Conservation (phyloP, 306 rosid species). For the Pyrus communis region DNA sequence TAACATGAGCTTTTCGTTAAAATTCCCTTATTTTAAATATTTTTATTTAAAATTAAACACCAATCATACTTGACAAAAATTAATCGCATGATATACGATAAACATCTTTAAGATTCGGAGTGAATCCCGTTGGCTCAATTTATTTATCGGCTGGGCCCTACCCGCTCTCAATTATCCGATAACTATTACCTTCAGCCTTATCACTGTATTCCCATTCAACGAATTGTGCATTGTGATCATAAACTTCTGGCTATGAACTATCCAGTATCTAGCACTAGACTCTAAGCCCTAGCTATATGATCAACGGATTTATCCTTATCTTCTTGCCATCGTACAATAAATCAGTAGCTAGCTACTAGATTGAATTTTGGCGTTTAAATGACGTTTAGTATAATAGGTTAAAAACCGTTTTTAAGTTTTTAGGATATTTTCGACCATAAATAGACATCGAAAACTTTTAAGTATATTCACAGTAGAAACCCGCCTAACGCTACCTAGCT, state of each 20-base stretch:
- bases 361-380: background rate
- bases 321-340: background rate
- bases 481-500: too few relatives aligned
- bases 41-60: too few relatives aligned
- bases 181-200: background rate
- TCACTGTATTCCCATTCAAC: background rate
- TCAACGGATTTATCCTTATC: background rate
- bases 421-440: background rate
- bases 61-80: too few relatives aligned
- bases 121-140: too few relatives aligned
- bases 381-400: background rate
- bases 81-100: accelerated
- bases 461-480: too few relatives aligned
- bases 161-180: background rate
- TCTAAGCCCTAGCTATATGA: background rate
- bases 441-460: too few relatives aligned
- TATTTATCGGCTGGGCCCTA: background rate
- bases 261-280: background rate
- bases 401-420: background rate
- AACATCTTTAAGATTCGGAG: accelerated
- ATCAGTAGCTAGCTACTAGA: background rate
- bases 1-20: too few relatives aligned
- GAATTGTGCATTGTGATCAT: background rate
- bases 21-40: too few relatives aligned
- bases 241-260: background rate